Conservation (phyloP, 306 rosid species). For the Albizia julibrissin region DNA sequence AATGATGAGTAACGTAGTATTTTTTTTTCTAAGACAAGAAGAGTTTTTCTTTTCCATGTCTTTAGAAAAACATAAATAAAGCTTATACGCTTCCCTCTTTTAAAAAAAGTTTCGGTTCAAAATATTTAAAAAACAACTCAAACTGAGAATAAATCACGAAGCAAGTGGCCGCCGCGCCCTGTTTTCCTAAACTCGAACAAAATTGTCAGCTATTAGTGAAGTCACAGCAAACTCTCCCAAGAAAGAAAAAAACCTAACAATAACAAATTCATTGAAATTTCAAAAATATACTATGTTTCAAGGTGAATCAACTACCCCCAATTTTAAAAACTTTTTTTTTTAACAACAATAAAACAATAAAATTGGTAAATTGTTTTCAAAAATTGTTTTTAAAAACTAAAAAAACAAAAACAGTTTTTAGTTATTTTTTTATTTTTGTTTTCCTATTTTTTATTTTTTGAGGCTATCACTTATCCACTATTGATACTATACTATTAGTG, state of each 20-base stretch:
- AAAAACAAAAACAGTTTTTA: too few species aligned
- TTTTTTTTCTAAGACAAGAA: not conserved
- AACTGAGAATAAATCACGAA: not conserved
- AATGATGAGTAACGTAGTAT: not conserved
- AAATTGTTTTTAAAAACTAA: too few species aligned
- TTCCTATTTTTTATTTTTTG: too few species aligned
- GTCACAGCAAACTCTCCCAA: not conserved
- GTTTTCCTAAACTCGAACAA: not conserved
- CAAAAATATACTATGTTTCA: not conserved
- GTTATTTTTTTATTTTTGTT: too few species aligned
- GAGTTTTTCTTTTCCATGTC: not conserved
- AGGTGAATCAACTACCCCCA: not conserved
- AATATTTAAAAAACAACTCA: not conserved
- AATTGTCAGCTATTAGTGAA: not conserved
- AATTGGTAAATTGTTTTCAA: too few species aligned
- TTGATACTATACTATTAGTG: too few species aligned
- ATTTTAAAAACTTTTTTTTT: too few species aligned
- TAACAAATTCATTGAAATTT: not conserved
- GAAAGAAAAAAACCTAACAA: too few species aligned
- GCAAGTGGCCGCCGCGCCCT: not conserved
- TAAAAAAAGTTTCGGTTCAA: not conserved
- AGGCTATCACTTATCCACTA: too few species aligned
- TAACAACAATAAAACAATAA: too few species aligned
- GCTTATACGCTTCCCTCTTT: not conserved
- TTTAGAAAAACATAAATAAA: not conserved